Evolutionary conservation across 805 yeast species (phyloP), one percentile per base, ranked within the genome.

Genomic region (Alloascoidea hylecoeti): DNA sequence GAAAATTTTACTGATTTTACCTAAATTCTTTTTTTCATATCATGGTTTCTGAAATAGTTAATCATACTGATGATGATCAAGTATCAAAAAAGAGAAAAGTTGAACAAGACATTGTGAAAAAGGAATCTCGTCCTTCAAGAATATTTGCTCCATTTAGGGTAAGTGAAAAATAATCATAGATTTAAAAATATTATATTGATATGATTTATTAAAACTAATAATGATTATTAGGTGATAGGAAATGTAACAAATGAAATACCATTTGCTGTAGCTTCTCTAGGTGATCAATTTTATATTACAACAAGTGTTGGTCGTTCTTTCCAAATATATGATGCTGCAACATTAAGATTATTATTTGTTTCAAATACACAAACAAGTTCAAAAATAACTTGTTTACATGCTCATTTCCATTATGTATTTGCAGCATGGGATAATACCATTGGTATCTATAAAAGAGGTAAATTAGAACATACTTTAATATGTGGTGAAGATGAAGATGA

Each of bases 301-400:
- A 89, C 97, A 0, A 76, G 83, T 35, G 95, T 92, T 16, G 97
- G 96, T 2, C 68, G 75, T 38, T 69, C 89, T 1, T 84, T 92
- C 61, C 97, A 89, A 56, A 84, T 92, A 18, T 92, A 82, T 51
- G 98, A 92, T 60, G 95, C 49, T 12, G 75, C 89, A 19, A 84
- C 82, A 4, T 62, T 89, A 44, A 92, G 83, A 47, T 62, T 89
- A 44, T 61, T 89, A 16, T 89, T 92, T 57, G 94, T 89, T 9
- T 83, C 95, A 0, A 82, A 75, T 45, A 71, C 69, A 15, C 89
- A 82, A 53, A 79, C 95, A 0, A 68, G 78, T 0, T 52, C 72
- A 4, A 70, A 72, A 41, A 86, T 89, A 45, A 73, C 78, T 17
- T 71, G 78, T 16, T 60, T 89, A 35, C 66, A 78, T 15, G 78